Conservation (phyloP, 352 stramenopile species). For the Globisporangium cylindrosporum region DNA sequence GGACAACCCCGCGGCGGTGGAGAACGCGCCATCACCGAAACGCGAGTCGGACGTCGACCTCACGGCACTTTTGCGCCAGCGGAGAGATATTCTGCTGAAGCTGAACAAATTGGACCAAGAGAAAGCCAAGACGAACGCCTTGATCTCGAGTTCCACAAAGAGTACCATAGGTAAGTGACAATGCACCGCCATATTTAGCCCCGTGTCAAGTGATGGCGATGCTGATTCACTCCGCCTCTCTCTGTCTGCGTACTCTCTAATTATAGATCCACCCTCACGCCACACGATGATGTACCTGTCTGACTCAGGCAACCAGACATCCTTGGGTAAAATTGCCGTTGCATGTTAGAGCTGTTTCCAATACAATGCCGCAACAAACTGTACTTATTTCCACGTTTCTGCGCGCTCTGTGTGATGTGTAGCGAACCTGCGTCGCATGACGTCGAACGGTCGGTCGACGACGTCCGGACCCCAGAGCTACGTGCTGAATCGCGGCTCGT, state of each 20-base stretch:
- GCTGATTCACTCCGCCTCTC: slow-evolving; percentile 3
- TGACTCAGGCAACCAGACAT: slow-evolving; percentile 31
- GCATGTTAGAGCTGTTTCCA: slow-evolving; percentile 17
- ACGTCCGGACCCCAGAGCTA: slow-evolving; percentile 36
- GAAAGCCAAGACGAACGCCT: slow-evolving; percentile 41
- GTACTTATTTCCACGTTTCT: slow-evolving; percentile 14
- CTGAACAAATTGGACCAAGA: slow-evolving; percentile 58
- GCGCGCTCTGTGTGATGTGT: slow-evolving; percentile 5
- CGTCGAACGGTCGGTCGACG: slow-evolving; percentile 32
- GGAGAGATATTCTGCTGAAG: slow-evolving; percentile 75
- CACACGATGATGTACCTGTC: slow-evolving; percentile 55
- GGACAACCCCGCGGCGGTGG: slow-evolving; percentile 67
- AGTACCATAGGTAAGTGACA: slow-evolving; percentile 43
- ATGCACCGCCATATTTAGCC: neutral
- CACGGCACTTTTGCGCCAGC: slow-evolving; percentile 62
- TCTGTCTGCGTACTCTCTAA: neutral
- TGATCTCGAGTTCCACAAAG: slow-evolving; percentile 24
- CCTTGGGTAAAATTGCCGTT: slow-evolving; percentile 29
- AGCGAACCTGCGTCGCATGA: slow-evolving; percentile 65
- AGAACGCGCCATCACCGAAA: slow-evolving; percentile 34
- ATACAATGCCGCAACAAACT: slow-evolving; percentile 26
- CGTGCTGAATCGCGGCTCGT: slow-evolving; percentile 46
- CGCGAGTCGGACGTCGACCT: slow-evolving; percentile 85
- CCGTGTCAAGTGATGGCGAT: neutral
- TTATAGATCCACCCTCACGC: slow-evolving; percentile 28